phyloP scores from a whole-genome alignment of 805 yeast species.

The Kodamaea neixiangensis region DNA sequence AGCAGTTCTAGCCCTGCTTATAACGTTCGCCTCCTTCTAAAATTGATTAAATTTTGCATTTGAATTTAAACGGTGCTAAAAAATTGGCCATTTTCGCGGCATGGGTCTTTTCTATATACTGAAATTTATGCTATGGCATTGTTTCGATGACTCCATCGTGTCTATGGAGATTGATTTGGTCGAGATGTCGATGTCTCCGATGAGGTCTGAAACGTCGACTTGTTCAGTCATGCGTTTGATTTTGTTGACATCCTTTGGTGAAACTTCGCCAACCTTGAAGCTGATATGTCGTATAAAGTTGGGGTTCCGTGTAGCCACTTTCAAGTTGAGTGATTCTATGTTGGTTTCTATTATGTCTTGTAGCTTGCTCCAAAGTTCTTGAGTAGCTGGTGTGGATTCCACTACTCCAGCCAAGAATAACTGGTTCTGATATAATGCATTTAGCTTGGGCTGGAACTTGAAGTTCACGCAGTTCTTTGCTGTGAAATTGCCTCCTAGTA shows the following conservation, averaged over 20 bases:
- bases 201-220: slow-evolving; percentile 6
- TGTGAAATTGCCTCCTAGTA: slow-evolving; percentile 6
- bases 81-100: slow-evolving; percentile 3
- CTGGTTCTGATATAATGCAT: neutral
- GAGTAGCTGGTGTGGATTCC: slow-evolving; percentile 4
- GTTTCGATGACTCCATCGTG: neutral
- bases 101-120: slow-evolving; percentile 3
- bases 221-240: neutral
- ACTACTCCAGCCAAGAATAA: slow-evolving; percentile 17
- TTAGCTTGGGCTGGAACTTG: slow-evolving; percentile 2
- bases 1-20: neutral
- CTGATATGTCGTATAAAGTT: neutral
- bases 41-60: neutral
- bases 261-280: neutral
- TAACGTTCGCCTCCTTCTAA: neutral
- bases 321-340: slow-evolving; percentile 10
- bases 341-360: slow-evolving; percentile 14
- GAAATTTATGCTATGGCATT: neutral
- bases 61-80: neutral
- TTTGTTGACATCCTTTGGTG: neutral
- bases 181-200: slow-evolving; percentile 5
- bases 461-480: slow-evolving; percentile 6
- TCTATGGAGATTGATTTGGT: neutral
- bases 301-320: neutral
- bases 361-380: slow-evolving; percentile 14